A percentile compares a stretch with the other conserved stretches of the same genome.
Evolutionary conservation across 1,284 basidiomycete genomes (phyloP).

Genomic region (Chiua sp.): DNA sequence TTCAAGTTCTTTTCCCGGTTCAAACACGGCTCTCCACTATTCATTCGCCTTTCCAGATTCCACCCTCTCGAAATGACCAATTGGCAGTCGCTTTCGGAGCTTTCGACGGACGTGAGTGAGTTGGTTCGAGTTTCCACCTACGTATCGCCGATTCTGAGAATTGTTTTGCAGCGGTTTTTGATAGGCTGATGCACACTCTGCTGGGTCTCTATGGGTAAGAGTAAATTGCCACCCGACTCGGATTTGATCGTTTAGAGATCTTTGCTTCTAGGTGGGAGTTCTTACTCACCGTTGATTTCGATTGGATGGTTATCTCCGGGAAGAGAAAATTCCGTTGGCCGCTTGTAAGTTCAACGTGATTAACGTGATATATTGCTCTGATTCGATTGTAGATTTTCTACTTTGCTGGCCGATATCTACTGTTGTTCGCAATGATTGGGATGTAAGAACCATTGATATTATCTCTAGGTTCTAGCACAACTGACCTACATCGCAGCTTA

Average conservation of each 20-base stretch:
- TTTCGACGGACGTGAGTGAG: constrained; percentile 31
- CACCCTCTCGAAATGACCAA: constrained; percentile 23
- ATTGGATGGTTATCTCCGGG: constrained; percentile 35
- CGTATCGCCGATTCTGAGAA: background rate
- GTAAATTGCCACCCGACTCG: background rate
- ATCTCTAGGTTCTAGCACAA: background rate
- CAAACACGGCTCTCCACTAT: background rate
- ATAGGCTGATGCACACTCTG: constrained; percentile 33
- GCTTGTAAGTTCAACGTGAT: constrained; percentile 22
- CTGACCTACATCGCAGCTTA: constrained; percentile 25
- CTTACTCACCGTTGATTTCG: constrained; percentile 35
- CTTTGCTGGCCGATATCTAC: constrained; percentile 37
- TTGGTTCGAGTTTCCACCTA: background rate
- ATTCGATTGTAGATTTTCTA: constrained; percentile 28
- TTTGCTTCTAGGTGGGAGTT: constrained; percentile 34
- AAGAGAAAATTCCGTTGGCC: constrained; percentile 40
- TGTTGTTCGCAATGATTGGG: constrained; percentile 39
- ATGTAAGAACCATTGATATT: constrained; percentile 25
- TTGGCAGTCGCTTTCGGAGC: constrained; percentile 33
- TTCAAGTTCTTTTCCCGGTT: constrained; percentile 6
- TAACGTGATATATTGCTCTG: background rate
- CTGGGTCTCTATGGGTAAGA: constrained; percentile 37
- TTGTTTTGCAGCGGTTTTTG: constrained; percentile 25
- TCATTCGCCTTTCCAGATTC: constrained; percentile 6
- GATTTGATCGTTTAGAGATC: constrained; percentile 4